A percentile compares a stretch with the other conserved stretches of the same genome.
Evolutionary conservation across 1,139 yeast genomes (phyloP).

Genomic region (Kodamaea sp.): DNA sequence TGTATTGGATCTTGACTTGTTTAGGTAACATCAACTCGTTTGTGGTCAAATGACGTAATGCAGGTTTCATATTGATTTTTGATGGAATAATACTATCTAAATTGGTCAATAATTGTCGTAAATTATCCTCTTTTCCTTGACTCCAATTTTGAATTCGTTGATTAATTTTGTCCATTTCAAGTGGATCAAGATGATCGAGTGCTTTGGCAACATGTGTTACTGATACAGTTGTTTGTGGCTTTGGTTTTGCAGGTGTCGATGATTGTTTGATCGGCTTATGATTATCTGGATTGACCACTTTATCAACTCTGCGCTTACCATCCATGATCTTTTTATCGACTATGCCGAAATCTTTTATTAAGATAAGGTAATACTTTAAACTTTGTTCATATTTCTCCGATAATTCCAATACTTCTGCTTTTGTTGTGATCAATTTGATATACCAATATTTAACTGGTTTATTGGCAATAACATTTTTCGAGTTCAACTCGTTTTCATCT

Average conservation of each 20-base stretch:
- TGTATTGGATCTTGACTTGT: constrained; percentile 78
- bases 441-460: constrained; percentile 69
- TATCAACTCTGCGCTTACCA: constrained; percentile 76
- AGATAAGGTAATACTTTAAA: constrained; percentile 52
- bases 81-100: constrained; percentile 22
- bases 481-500: constrained; percentile 31
- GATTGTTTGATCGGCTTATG: constrained; percentile 10
- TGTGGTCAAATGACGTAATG: constrained; percentile 31
- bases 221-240: constrained; percentile 17
- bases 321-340: constrained; percentile 66
- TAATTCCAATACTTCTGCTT: constrained; percentile 83
- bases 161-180: constrained; percentile 14
- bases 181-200: constrained; percentile 11
- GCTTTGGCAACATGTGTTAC: constrained; percentile 5
- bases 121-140: constrained; percentile 18
- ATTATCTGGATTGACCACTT: constrained; percentile 51
- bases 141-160: constrained; percentile 18
- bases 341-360: constrained; percentile 62
- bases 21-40: constrained; percentile 86
- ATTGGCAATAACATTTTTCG: constrained; percentile 33
- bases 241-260: constrained; percentile 17
- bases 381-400: constrained; percentile 68
- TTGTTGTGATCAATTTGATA: constrained; percentile 62
- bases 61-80: constrained; percentile 13
- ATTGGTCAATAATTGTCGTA: constrained; percentile 20